These are phyloP conservation scores for Pseudozyma hubeiensis DNA, from an alignment of 1,284 basidiomycete species.

Conservation along the genomic window DNA sequence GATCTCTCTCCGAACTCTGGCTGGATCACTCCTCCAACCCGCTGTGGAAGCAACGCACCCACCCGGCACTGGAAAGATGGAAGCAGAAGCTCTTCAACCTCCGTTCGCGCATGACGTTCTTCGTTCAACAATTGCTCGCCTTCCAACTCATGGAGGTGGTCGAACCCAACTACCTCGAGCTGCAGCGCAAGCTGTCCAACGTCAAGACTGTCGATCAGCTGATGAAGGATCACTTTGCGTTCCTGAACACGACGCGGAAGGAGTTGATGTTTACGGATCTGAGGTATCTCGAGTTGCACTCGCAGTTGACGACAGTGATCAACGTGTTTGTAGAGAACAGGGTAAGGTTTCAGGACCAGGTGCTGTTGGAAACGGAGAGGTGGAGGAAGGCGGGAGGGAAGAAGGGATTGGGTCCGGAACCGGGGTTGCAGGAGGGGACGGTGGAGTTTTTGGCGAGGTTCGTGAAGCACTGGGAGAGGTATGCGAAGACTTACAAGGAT, in stretches of 20 bases:
- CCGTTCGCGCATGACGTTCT: constrained; percentile 65
- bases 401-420: constrained; percentile 28
- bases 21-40: constrained; percentile 51
- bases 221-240: constrained; percentile 67
- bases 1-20: constrained; percentile 62
- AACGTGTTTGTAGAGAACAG: constrained; percentile 60
- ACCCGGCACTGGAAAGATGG: constrained; percentile 60
- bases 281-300: constrained; percentile 58
- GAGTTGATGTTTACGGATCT: constrained; percentile 67
- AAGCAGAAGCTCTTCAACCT: constrained; percentile 64
- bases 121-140: constrained; percentile 65
- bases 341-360: constrained; percentile 55
- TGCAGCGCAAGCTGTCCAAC: constrained; percentile 57
- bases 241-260: constrained; percentile 64
- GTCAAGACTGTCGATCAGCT: constrained; percentile 67
- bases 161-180: constrained; percentile 65
- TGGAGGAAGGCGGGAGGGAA: constrained; percentile 43
- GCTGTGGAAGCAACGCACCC: constrained; percentile 56
- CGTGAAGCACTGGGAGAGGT: constrained; percentile 59
- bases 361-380: constrained; percentile 50
- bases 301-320: constrained; percentile 57
- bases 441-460: constrained; percentile 47
- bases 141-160: constrained; percentile 66
- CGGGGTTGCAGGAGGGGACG: constrained; percentile 33
- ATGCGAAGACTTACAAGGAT: constrained; percentile 63